Percentiles rank a stretch among this genome's conserved stretches.
These are phyloP conservation scores for Erucastrum elatum DNA, from an alignment of 345 rosid species.

Conservation along the genomic window DNA sequence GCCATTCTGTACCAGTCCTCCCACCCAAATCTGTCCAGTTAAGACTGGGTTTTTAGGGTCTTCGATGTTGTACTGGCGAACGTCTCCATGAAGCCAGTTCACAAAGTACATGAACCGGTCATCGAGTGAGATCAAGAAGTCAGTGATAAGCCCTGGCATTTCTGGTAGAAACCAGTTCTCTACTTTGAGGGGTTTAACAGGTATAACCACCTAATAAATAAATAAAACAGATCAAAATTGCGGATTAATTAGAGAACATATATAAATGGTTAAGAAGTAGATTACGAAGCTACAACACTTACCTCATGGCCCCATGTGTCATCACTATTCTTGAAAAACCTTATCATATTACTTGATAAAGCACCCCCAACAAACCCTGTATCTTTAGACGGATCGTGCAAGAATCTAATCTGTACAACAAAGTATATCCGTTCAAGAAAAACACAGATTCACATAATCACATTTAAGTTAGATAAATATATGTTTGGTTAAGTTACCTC, in stretches of 20 bases:
- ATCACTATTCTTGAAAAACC: too few relatives aligned
- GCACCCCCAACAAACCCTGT: too few relatives aligned
- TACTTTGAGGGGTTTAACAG: slow-evolving; percentile 81
- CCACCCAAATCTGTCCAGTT: slow-evolving; percentile 83
- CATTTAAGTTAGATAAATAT: too few relatives aligned
- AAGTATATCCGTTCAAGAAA: not conserved
- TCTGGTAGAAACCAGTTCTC: slow-evolving; percentile 94
- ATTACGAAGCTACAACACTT: not conserved
- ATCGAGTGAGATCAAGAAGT: slow-evolving; percentile 85
- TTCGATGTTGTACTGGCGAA: slow-evolving; percentile 85
- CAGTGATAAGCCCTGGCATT: slow-evolving; percentile 92
- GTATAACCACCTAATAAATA: slow-evolving; percentile 70
- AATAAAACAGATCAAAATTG: not conserved
- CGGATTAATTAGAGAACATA: not conserved
- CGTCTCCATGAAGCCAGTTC: slow-evolving; percentile 97
- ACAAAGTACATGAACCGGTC: slow-evolving; percentile 79
- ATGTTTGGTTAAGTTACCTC: too few relatives aligned
- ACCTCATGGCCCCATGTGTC: too few relatives aligned
- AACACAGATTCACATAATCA: not conserved
- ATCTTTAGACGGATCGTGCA: too few relatives aligned
- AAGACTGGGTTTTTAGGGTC: slow-evolving; percentile 69
- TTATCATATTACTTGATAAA: too few relatives aligned
- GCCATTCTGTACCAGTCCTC: slow-evolving; percentile 74
- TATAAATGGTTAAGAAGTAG: not conserved
- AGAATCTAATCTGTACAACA: too few relatives aligned